These are phyloP conservation scores for Daldinia vernicosa DNA, from an alignment of 495 filamentous ascomycete genomes.

Conservation along the genomic window DNA sequence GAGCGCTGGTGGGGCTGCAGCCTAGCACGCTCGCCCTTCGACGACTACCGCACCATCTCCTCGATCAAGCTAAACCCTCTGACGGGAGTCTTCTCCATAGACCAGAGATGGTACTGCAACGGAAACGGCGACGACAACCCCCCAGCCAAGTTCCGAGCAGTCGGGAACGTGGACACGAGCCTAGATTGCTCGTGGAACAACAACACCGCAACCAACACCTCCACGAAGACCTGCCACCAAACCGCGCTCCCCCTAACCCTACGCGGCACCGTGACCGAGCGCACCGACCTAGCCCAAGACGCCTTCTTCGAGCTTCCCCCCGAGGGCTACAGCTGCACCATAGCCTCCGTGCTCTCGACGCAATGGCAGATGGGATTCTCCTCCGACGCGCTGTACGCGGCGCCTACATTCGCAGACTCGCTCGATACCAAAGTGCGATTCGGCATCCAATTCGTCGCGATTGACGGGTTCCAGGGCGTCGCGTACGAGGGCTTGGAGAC, in stretches of 20 bases:
- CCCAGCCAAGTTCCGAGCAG: conserved; percentile 21
- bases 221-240: conserved; percentile 23
- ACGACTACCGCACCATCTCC: conserved; percentile 15
- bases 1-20: conserved; percentile 36
- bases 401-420: conserved; percentile 9
- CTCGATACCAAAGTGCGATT: conserved; percentile 9
- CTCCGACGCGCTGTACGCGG: conserved; percentile 13
- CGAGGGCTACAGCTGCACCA: conserved; percentile 34
- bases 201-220: conserved; percentile 10
- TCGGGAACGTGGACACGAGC: conserved; percentile 8
- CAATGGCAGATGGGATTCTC: conserved; percentile 18
- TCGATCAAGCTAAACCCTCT: conserved; percentile 32
- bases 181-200: conserved; percentile 31
- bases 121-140: conserved; percentile 11
- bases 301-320: conserved; percentile 30
- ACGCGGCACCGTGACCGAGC: conserved; percentile 8
- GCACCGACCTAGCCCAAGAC: conserved; percentile 9
- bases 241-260: conserved; percentile 15
- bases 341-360: conserved; percentile 45
- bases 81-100: conserved; percentile 27
- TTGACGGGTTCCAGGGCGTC: conserved; percentile 25
- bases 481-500: conserved; percentile 2
- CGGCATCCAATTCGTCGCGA: conserved; percentile 11
- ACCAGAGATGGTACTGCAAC: conserved; percentile 37
- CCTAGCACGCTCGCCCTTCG: conserved; percentile 11